A percentile compares a stretch with the other conserved stretches of the same genome.
phyloP scores from a whole-genome alignment of 176 grass and related monocot genomes.

The Rhynchospora tenuis region DNA sequence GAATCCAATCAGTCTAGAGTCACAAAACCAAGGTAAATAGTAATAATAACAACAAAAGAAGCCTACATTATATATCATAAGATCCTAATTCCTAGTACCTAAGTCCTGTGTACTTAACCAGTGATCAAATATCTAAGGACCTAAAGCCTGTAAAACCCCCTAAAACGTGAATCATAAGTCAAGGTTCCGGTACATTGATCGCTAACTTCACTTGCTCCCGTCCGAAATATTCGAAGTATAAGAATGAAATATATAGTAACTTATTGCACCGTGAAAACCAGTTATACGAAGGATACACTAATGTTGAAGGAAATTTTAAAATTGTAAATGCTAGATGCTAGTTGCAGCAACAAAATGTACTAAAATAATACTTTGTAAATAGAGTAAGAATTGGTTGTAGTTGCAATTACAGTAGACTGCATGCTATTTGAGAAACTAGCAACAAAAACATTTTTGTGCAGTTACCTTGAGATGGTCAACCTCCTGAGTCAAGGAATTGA shows the following conservation, averaged over 20 bases:
- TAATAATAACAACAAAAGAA: too few relatives aligned
- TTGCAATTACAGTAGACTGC: conserved; percentile 14
- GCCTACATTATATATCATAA: too few relatives aligned
- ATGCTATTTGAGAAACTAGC: conserved; percentile 16
- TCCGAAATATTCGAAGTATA: background rate
- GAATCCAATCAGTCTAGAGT: too few relatives aligned
- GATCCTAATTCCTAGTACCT: too few relatives aligned
- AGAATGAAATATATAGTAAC: background rate
- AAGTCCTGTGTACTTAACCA: too few relatives aligned
- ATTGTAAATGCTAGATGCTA: background rate
- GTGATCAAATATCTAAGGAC: too few relatives aligned
- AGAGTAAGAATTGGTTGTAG: background rate
- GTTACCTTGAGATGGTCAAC: conserved; percentile 77
- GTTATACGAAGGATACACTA: background rate
- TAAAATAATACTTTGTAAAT: background rate
- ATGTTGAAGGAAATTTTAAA: background rate
- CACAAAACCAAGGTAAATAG: too few relatives aligned
- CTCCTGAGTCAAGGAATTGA: conserved; percentile 72
- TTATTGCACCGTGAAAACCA: background rate
- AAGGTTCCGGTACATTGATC: too few relatives aligned
- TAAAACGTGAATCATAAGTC: too few relatives aligned
- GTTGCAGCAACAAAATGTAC: background rate
- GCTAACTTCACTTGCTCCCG: too few relatives aligned
- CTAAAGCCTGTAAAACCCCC: too few relatives aligned
- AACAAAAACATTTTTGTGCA: conserved; percentile 23